Conservation (phyloP, 129 eudicot genomes). For the Chrysanthemum lavandulifolium region DNA sequence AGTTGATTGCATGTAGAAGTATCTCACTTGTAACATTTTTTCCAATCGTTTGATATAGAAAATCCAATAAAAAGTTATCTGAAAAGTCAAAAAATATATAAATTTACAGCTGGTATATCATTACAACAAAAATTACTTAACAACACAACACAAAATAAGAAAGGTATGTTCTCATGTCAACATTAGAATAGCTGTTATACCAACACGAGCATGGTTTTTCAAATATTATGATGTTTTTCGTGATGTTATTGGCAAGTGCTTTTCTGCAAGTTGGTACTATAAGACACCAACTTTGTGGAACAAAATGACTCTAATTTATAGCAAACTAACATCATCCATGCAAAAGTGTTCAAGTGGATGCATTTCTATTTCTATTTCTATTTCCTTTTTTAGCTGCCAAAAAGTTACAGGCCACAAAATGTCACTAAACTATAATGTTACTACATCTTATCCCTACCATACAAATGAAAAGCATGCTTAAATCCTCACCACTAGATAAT, state of each 20-base stretch:
- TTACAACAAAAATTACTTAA: too few relatives aligned
- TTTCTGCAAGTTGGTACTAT: neutral
- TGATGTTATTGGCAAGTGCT: neutral
- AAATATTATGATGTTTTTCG: too few relatives aligned
- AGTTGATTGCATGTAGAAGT: too few relatives aligned
- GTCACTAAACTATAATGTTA: neutral
- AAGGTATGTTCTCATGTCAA: too few relatives aligned
- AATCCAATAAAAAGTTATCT: too few relatives aligned
- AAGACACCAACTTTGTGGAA: conserved; percentile 6
- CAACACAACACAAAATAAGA: too few relatives aligned
- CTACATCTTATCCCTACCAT: neutral
- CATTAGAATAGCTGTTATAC: too few relatives aligned
- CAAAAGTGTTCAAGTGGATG: conserved; percentile 3
- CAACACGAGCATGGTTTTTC: too few relatives aligned
- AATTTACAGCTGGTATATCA: too few relatives aligned
- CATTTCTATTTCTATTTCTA: neutral
- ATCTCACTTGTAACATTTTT: too few relatives aligned
- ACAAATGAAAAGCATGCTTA: neutral
- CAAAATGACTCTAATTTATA: neutral
- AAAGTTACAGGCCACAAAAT: neutral
- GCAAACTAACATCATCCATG: neutral
- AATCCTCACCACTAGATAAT: neutral
- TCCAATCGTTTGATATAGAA: too few relatives aligned
- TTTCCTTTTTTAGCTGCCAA: neutral
- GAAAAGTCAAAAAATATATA: too few relatives aligned